Conservation (phyloP, 306 rosid species). For the Ormosia semicastrata region DNA sequence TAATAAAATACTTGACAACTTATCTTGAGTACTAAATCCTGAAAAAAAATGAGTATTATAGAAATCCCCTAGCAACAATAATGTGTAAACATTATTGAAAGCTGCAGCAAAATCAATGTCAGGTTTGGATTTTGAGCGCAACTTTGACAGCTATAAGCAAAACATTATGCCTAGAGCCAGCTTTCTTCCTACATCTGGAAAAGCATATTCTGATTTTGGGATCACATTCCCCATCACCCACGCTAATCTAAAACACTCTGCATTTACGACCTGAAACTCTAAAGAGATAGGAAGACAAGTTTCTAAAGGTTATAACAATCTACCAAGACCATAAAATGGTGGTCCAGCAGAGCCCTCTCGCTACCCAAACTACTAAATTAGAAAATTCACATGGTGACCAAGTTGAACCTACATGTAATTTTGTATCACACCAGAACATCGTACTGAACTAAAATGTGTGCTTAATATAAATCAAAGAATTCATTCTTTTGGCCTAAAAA, state of each 20-base stretch:
- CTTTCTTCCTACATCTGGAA: neutral
- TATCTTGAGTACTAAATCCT: no score
- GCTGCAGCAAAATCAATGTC: neutral
- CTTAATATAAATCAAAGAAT: conserved; percentile 35
- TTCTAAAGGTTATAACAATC: neutral
- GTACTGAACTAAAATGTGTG: neutral
- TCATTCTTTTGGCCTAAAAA: conserved; percentile 9
- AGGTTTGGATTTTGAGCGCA: neutral
- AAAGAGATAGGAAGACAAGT: neutral
- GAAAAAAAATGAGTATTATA: no score
- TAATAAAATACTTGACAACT: no score
- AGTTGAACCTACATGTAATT: neutral
- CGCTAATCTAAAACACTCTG: neutral
- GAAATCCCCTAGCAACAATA: no score
- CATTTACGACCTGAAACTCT: neutral
- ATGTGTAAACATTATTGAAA: neutral
- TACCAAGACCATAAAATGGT: neutral
- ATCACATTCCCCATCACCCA: neutral
- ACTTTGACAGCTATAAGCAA: neutral
- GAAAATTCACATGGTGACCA: neutral
- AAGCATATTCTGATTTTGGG: neutral
- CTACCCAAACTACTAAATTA: neutral
- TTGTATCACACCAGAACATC: neutral
- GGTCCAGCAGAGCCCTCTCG: neutral
- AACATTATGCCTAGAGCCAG: neutral